phyloP scores from a whole-genome alignment of 257 asterid species.

The Lycium ferocissimum region DNA sequence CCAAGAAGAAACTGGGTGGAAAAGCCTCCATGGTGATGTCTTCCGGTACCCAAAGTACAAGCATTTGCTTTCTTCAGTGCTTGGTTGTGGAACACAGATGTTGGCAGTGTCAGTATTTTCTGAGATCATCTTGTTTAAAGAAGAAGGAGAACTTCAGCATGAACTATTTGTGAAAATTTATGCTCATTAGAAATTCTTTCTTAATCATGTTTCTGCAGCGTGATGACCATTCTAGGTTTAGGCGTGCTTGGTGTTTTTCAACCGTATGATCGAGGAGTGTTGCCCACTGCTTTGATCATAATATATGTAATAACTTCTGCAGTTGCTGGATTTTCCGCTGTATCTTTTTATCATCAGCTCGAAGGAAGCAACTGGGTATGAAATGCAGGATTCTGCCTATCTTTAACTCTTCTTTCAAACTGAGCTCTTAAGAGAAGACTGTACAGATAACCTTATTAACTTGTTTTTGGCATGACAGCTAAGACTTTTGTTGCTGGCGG shows the following conservation, averaged over 20 bases:
- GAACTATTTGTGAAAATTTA: slow-evolving; percentile 20
- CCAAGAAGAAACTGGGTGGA: slow-evolving; percentile 45
- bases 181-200: neutral
- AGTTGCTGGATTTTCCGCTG: slow-evolving; percentile 34
- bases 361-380: slow-evolving; percentile 41
- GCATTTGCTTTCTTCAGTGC: slow-evolving; percentile 36
- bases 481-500: slow-evolving; percentile 31
- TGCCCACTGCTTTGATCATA: slow-evolving; percentile 28
- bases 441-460: slow-evolving; percentile 8
- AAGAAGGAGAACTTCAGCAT: neutral
- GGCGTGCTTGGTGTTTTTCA: slow-evolving; percentile 41
- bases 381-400: neutral
- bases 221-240: slow-evolving; percentile 33
- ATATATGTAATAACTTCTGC: slow-evolving; percentile 32
- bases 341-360: slow-evolving; percentile 34
- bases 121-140: neutral
- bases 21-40: slow-evolving; percentile 44
- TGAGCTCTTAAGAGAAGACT: neutral
- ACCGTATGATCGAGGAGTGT: slow-evolving; percentile 38
- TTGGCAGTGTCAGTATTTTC: slow-evolving; percentile 36
- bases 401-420: neutral
- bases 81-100: slow-evolving; percentile 43
- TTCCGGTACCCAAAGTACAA: slow-evolving; percentile 40
- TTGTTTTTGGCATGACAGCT: slow-evolving; percentile 28
- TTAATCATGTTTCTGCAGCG: slow-evolving; percentile 24